Evolutionary conservation across 176 grass and related monocot genomes (phyloP).

Genomic region (Ampelocalamus luodianensis): DNA sequence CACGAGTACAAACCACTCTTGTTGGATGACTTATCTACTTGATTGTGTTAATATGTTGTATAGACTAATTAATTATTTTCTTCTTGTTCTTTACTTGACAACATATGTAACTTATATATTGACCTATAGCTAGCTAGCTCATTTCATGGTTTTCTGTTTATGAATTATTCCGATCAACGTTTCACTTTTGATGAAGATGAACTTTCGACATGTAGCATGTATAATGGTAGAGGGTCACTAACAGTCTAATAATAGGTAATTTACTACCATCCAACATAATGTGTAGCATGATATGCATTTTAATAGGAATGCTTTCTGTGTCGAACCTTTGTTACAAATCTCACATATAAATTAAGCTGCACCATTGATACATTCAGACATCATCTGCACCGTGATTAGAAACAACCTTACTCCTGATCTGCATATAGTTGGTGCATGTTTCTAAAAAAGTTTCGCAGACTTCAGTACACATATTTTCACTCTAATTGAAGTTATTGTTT

Average conservation of each 20-base stretch:
- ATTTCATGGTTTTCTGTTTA: not conserved
- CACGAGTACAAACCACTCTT: not conserved
- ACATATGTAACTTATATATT: not conserved
- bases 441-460: not conserved
- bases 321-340: not conserved
- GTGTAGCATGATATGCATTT: not conserved
- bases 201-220: not conserved
- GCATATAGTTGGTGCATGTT: not conserved
- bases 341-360: not conserved
- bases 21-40: constrained; percentile 22
- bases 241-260: not conserved
- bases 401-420: not conserved
- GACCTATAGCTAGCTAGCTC: not conserved
- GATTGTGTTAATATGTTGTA: not conserved
- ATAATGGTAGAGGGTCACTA: not conserved
- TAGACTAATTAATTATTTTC: not conserved
- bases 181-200: constrained; percentile 1
- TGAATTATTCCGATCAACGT: not conserved
- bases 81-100: not conserved
- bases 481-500: constrained; percentile 30
- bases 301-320: constrained; percentile 2
- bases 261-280: not conserved
- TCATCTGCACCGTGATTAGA: not conserved
- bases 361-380: not conserved
- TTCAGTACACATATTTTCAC: not conserved